These are phyloP conservation scores for Penicillium steckii DNA, from an alignment of 495 filamentous ascomycete species.

Conservation along the genomic window DNA sequence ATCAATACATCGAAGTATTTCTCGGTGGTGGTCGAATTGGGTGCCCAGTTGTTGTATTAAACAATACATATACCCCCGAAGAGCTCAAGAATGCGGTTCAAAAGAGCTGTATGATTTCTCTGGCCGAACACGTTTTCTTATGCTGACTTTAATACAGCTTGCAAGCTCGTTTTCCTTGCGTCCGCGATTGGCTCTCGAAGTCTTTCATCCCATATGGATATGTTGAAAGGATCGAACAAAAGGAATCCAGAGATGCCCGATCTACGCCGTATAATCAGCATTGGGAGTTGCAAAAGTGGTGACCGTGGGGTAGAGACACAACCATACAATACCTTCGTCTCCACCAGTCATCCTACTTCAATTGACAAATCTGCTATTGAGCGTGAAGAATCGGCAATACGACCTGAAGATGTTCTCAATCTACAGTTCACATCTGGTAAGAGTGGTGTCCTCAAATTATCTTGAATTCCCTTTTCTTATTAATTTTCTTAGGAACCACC, in stretches of 20 bases:
- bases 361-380: slow-evolving; percentile 6
- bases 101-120: slow-evolving; percentile 13
- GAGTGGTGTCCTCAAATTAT: slow-evolving; percentile 40
- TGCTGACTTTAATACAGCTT: slow-evolving; percentile 1
- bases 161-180: slow-evolving; percentile 19
- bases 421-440: slow-evolving; percentile 90
- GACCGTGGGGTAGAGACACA: slow-evolving; percentile 9
- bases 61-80: slow-evolving; percentile 23
- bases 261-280: slow-evolving; percentile 11
- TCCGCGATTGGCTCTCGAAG: slow-evolving; percentile 9
- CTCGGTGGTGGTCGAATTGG: slow-evolving; percentile 22
- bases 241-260: slow-evolving; percentile 8
- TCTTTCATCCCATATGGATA: slow-evolving; percentile 8
- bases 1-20: slow-evolving; percentile 26
- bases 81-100: slow-evolving; percentile 20
- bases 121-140: not conserved
- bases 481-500: slow-evolving; percentile 55
- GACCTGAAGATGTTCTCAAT: slow-evolving; percentile 68
- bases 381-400: slow-evolving; percentile 30
- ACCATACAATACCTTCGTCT: slow-evolving; percentile 13
- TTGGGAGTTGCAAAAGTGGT: not conserved
- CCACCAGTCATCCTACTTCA: slow-evolving; percentile 1
- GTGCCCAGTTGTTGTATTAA: slow-evolving; percentile 25
- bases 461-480: not conserved
- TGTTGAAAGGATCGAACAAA: not conserved